phyloP scores from a whole-genome alignment of 139 green algal genomes.

The Volvox africanus region DNA sequence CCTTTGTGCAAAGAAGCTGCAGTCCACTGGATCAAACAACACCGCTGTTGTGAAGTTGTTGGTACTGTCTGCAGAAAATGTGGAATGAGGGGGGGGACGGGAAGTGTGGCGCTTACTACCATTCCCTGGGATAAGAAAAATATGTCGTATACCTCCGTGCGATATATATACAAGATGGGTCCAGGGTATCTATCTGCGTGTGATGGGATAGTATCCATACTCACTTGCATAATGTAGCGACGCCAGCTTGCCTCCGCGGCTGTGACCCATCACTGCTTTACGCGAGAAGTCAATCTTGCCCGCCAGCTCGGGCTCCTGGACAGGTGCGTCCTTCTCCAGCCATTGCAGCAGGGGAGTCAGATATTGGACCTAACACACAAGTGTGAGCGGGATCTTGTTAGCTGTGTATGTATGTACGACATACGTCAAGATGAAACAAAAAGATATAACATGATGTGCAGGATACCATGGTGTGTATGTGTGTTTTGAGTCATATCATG shows the following conservation, averaged over 20 bases:
- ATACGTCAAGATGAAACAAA: too few relatives aligned
- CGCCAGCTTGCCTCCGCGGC: constrained; percentile 28
- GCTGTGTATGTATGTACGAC: not conserved
- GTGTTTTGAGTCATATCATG: not conserved
- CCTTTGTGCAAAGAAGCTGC: too few relatives aligned
- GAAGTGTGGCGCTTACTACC: not conserved
- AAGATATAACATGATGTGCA: too few relatives aligned
- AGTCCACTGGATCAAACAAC: constrained; percentile 24
- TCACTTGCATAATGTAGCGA: constrained; percentile 9
- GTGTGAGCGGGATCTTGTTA: not conserved
- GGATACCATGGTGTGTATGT: too few relatives aligned
- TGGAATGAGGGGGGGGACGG: not conserved
- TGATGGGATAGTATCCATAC: not conserved
- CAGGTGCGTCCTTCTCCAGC: too few relatives aligned
- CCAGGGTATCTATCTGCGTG: not conserved
- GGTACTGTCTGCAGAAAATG: not conserved
- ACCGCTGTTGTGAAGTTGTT: not conserved
- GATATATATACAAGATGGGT: not conserved
- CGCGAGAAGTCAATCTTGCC: not conserved
- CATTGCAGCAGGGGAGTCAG: not conserved
- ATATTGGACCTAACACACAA: not conserved
- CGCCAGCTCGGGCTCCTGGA: not conserved
- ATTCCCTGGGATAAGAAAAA: too few relatives aligned
- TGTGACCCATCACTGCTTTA: constrained; percentile 7
- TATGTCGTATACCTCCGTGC: too few relatives aligned